Percentiles rank a stretch among this genome's conserved stretches.
These are phyloP conservation scores for Rhizophora apiculata DNA, from an alignment of 345 rosid species.

Conservation along the genomic window DNA sequence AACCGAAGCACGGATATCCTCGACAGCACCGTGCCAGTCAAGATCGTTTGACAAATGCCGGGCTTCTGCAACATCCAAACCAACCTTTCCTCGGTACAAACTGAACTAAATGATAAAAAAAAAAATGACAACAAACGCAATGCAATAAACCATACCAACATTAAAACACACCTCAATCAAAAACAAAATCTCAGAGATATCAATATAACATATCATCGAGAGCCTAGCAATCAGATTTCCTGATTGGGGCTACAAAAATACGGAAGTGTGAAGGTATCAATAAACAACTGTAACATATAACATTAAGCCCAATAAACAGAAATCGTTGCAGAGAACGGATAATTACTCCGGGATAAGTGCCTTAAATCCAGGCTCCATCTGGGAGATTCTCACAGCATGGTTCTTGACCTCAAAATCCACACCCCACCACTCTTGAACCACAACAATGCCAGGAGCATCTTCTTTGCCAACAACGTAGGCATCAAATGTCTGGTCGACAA, in stretches of 20 bases:
- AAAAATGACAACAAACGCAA: not conserved
- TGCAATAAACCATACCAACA: constrained; percentile 1
- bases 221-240: too few relatives aligned
- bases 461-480: constrained; percentile 90
- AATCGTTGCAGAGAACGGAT: too few relatives aligned
- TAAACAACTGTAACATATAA: too few relatives aligned
- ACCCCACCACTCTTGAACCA: constrained; percentile 99
- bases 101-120: constrained; percentile 29
- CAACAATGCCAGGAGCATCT: constrained; percentile 84
- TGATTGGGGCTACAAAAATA: too few relatives aligned
- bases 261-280: too few relatives aligned
- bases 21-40: constrained; percentile 91
- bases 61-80: constrained; percentile 89
- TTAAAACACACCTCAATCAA: too few relatives aligned
- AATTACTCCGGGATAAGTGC: constrained; percentile 87
- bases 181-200: too few relatives aligned
- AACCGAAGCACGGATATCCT: constrained; percentile 81
- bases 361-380: constrained; percentile 73
- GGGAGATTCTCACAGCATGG: constrained; percentile 79
- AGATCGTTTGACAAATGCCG: constrained; percentile 90
- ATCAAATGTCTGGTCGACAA: constrained; percentile 61
- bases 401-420: constrained; percentile 93
- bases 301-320: too few relatives aligned
- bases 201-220: too few relatives aligned
- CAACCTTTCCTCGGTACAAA: constrained; percentile 91